Evolutionary conservation across 2,329 filamentous ascomycete species (phyloP).

Genomic region (Stachybotrys chartarum): DNA sequence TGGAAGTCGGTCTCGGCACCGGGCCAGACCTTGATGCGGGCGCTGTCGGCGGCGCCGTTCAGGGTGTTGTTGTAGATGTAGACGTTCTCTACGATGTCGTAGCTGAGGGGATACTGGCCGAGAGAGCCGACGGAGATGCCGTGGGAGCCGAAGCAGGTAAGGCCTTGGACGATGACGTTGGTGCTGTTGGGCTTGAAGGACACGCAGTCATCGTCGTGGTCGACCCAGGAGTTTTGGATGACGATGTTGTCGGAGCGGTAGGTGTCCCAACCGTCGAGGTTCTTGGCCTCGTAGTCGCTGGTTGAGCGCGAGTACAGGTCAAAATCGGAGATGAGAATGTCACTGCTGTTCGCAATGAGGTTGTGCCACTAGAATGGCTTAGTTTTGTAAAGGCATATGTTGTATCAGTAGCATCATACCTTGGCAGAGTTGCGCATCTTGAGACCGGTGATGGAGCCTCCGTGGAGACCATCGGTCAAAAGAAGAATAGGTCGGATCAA

Average conservation of each 20-base stretch:
- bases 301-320: conserved; percentile 47
- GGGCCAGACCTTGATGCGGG: conserved; percentile 68
- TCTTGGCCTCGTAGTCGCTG: conserved; percentile 46
- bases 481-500: conserved; percentile 54
- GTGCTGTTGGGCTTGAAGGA: conserved; percentile 68
- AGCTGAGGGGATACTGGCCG: conserved; percentile 54
- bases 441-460: conserved; percentile 49
- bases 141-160: conserved; percentile 60
- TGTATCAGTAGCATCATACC: background rate
- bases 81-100: conserved; percentile 60
- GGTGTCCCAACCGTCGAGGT: conserved; percentile 58
- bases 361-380: conserved; percentile 27
- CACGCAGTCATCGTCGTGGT: conserved; percentile 45
- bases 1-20: conserved; percentile 24
- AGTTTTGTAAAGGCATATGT: conserved; percentile 5
- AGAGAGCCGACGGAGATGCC: conserved; percentile 65
- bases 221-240: conserved; percentile 53
- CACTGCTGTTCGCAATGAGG: conserved; percentile 54
- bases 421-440: conserved; percentile 47
- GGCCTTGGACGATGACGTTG: conserved; percentile 57
- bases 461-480: conserved; percentile 49
- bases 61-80: conserved; percentile 53
- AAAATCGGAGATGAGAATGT: conserved; percentile 57
- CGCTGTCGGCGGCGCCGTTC: conserved; percentile 52
- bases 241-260: conserved; percentile 54